These are phyloP conservation scores for Tylopilus intermedius DNA, from an alignment of 768 basidiomycete genomes.

Conservation along the genomic window DNA sequence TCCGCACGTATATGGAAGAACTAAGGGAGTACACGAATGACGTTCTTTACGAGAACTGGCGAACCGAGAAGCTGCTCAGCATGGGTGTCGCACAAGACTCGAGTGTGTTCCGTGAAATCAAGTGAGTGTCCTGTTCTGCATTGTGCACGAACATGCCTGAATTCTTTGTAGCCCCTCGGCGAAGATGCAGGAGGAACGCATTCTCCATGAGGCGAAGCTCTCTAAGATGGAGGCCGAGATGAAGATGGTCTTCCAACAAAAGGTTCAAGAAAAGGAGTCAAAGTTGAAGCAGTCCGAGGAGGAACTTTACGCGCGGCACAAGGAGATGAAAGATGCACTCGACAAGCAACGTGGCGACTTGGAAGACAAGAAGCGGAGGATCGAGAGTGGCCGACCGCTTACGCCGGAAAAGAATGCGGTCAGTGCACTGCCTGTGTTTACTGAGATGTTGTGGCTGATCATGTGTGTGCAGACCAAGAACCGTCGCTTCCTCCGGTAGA, in stretches of 20 bases:
- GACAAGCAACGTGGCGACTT: conserved; percentile 94
- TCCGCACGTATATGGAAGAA: conserved; percentile 99
- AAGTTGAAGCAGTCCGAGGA: conserved; percentile 99
- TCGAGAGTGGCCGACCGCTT: conserved; percentile 90
- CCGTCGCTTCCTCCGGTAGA: conserved; percentile 35
- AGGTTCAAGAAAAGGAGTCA: conserved; percentile 98
- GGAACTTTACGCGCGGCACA: conserved; percentile 96
- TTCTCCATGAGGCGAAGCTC: conserved; percentile 94
- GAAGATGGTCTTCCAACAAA: conserved; percentile 99
- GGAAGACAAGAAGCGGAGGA: conserved; percentile 96
- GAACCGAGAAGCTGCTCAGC: conserved; percentile 89
- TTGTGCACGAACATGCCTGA: conserved; percentile 9
- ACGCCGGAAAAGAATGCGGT: conserved; percentile 92
- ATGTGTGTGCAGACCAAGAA: conserved; percentile 29
- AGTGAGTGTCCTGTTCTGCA: conserved; percentile 51
- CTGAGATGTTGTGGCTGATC: conserved; percentile 6
- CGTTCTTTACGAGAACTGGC: conserved; percentile 96
- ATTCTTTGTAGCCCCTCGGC: conserved; percentile 72
- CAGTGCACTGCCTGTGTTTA: conserved; percentile 30
- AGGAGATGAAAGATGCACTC: conserved; percentile 99
- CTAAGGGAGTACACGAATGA: conserved; percentile 95
- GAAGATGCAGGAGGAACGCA: conserved; percentile 92
- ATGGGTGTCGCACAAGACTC: conserved; percentile 99
- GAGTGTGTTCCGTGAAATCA: conserved; percentile 98
- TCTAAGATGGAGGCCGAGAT: conserved; percentile 99